A percentile compares a stretch with the other conserved stretches of the same genome.
Conservation (phyloP, 192 early-diverging fungal genomes). For the Spinellus fusiger region DNA sequence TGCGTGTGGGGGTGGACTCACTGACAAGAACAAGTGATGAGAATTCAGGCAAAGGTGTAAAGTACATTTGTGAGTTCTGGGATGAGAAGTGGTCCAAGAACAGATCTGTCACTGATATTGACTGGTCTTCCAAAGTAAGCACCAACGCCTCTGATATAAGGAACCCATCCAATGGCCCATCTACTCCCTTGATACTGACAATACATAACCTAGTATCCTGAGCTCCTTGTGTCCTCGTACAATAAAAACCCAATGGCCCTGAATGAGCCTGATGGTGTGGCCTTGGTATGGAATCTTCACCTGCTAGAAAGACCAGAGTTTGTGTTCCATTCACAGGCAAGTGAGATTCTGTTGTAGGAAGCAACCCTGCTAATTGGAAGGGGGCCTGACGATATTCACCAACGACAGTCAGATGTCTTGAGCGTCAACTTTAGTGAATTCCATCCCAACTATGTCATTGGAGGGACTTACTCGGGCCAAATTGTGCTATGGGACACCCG, state of each 20-base stretch:
- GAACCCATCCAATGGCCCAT: not conserved
- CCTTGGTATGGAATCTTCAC: constrained; percentile 91
- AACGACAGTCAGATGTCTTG: constrained; percentile 74
- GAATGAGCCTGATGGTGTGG: constrained; percentile 92
- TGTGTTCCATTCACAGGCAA: constrained; percentile 83
- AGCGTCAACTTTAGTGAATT: constrained; percentile 86
- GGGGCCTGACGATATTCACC: not conserved
- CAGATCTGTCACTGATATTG: constrained; percentile 87
- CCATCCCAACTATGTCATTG: constrained; percentile 88
- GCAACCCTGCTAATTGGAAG: not conserved
- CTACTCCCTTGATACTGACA: not conserved
- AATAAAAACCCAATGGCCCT: constrained; percentile 82
- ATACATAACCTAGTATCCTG: constrained; percentile 57
- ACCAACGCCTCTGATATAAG: not conserved
- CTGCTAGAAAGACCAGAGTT: constrained; percentile 88
- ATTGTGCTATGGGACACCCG: constrained; percentile 97
- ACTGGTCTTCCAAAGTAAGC: constrained; percentile 80
- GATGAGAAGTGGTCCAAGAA: constrained; percentile 83
- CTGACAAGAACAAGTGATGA: constrained; percentile 42
- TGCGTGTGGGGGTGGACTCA: not conserved
- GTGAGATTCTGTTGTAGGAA: not conserved
- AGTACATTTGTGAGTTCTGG: constrained; percentile 64
- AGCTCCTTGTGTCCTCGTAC: constrained; percentile 85
- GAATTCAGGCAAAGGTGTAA: constrained; percentile 60
- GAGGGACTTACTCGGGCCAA: constrained; percentile 97